A percentile compares a stretch with the other conserved stretches of the same genome.
Evolutionary conservation across 768 basidiomycete species (phyloP).

Genomic region (Chalciporus chontae): DNA sequence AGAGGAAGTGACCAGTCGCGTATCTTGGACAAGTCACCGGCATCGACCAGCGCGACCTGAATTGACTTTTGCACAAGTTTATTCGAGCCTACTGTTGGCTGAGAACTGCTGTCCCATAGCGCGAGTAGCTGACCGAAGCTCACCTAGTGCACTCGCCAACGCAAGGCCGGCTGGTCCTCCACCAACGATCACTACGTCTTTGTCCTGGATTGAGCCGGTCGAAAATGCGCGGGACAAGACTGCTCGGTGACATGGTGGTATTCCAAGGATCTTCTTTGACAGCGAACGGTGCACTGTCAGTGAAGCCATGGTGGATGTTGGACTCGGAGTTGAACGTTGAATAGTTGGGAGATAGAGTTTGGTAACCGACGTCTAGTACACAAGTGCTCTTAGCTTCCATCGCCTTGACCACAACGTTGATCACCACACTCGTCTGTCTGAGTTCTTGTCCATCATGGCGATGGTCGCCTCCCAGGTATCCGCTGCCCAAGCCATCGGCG

Average conservation of each 20-base stretch:
- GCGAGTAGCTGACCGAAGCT: conserved; percentile 15
- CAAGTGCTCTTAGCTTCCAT: too few species aligned
- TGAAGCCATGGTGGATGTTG: conserved; percentile 8
- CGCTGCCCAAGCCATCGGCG: conserved; percentile 82
- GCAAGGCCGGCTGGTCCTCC: conserved; percentile 92
- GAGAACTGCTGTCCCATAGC: not conserved
- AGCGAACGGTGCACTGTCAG: conserved; percentile 4
- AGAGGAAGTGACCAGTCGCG: conserved; percentile 59
- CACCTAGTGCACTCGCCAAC: conserved; percentile 83
- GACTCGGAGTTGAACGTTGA: not conserved
- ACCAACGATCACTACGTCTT: conserved; percentile 91
- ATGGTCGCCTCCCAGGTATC: conserved; percentile 59
- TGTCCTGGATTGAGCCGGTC: conserved; percentile 40
- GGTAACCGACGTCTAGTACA: too few species aligned
- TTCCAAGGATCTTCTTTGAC: conserved; percentile 2
- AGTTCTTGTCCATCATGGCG: conserved; percentile 18
- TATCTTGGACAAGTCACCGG: conserved; percentile 66
- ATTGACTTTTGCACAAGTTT: conserved; percentile 47
- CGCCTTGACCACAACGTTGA: not conserved
- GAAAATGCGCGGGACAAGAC: conserved; percentile 14
- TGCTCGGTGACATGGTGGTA: conserved; percentile 4
- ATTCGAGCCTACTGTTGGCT: conserved; percentile 46
- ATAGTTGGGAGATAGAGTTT: not conserved
- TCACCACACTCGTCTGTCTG: conserved; percentile 1
- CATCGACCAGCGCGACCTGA: conserved; percentile 76